Percentiles rank a stretch among this genome's conserved stretches.
Conservation (phyloP, 2,329 filamentous ascomycete species). For the Ophidiomyces ophidiicola region DNA sequence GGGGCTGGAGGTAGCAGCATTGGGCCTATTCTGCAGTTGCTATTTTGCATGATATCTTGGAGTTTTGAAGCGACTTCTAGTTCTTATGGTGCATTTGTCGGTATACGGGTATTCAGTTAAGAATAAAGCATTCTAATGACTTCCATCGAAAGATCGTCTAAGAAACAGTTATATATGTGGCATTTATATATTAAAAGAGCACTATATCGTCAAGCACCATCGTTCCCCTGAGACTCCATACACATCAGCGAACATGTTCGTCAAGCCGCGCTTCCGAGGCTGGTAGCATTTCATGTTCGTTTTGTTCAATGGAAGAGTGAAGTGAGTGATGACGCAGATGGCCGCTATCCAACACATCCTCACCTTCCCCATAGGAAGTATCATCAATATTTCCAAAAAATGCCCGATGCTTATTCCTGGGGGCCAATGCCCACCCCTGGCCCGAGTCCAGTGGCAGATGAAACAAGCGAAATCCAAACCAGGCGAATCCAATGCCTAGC, state of each 20-base stretch:
- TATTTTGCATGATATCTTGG: too few species aligned
- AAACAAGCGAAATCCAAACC: slow-evolving; percentile 72
- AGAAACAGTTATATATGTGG: too few species aligned
- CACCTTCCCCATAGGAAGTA: slow-evolving; percentile 19
- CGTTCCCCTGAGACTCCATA: too few species aligned
- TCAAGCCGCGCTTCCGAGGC: background rate
- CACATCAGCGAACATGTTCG: background rate
- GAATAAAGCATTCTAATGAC: too few species aligned
- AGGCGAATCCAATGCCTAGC: slow-evolving; percentile 59
- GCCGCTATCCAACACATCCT: background rate
- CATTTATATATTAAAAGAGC: too few species aligned
- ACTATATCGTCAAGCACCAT: too few species aligned
- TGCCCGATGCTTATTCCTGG: slow-evolving; percentile 57
- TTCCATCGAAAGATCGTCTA: too few species aligned
- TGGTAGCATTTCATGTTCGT: background rate
- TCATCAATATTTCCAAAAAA: slow-evolving; percentile 39
- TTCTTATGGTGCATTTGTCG: too few species aligned
- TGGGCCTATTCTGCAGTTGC: slow-evolving; percentile 1
- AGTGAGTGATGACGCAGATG: background rate
- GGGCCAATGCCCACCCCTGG: slow-evolving; percentile 81
- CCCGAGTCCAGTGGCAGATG: slow-evolving; percentile 68
- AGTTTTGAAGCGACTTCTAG: too few species aligned
- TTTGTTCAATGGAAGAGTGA: background rate
- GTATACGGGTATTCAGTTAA: too few species aligned
- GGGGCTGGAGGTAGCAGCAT: slow-evolving; percentile 65